Evolutionary conservation across 768 basidiomycete species (phyloP).

Genomic region (Suillus variegatus): DNA sequence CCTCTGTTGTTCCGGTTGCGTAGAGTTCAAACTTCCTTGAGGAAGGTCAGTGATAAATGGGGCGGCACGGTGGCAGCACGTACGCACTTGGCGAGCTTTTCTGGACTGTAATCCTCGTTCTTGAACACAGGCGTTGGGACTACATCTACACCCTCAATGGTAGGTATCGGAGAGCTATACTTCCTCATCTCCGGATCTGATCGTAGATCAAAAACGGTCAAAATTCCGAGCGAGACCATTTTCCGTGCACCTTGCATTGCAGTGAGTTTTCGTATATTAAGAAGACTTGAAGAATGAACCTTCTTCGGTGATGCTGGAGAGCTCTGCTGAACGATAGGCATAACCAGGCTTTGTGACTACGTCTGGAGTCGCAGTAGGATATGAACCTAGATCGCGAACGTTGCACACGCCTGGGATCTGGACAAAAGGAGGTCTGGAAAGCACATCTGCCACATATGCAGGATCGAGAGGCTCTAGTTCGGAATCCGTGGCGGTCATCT

Average conservation of each 20-base stretch:
- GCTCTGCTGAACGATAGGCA: constrained; percentile 70
- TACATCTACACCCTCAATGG: constrained; percentile 63
- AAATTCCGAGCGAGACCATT: constrained; percentile 61
- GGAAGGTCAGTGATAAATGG: constrained; percentile 9
- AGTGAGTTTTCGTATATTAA: not conserved
- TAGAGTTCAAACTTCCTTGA: constrained; percentile 56
- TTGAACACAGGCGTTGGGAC: constrained; percentile 63
- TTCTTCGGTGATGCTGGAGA: constrained; percentile 68
- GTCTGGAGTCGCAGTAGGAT: constrained; percentile 50
- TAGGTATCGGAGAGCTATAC: constrained; percentile 65
- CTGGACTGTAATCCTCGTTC: constrained; percentile 79
- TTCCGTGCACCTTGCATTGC: constrained; percentile 53
- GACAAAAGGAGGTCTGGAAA: constrained; percentile 73
- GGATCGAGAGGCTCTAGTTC: constrained; percentile 68
- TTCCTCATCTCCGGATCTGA: constrained; percentile 80
- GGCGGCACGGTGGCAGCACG: constrained; percentile 29
- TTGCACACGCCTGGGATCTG: constrained; percentile 74
- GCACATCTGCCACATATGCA: constrained; percentile 57
- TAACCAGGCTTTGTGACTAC: constrained; percentile 57
- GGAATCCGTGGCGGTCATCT: constrained; percentile 23
- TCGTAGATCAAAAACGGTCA: constrained; percentile 73
- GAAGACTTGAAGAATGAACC: constrained; percentile 41
- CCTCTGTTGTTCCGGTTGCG: constrained; percentile 80
- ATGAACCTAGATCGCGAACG: constrained; percentile 69
- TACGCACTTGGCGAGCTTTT: constrained; percentile 82